phyloP scores from a whole-genome alignment of 441 rosid species.

The Hypseocharis bilobata region DNA sequence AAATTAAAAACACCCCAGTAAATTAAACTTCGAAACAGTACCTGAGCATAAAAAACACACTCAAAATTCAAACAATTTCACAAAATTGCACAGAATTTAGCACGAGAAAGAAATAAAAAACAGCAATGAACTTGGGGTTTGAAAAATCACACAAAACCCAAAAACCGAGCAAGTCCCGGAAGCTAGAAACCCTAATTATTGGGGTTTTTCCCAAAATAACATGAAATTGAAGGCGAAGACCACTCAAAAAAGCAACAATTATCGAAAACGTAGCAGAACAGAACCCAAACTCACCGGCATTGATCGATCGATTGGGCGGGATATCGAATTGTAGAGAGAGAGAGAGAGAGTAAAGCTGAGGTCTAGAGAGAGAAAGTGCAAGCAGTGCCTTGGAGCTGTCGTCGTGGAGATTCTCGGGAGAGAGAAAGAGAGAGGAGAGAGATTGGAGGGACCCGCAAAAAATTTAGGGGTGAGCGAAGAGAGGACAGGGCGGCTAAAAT shows the following conservation, averaged over 20 bases:
- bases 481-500: constrained; percentile 1
- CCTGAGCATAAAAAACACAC: not conserved
- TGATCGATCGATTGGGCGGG: constrained; percentile 27
- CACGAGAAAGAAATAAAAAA: not conserved
- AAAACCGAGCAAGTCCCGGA: not conserved
- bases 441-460: constrained; percentile 30
- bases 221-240: constrained; percentile 5
- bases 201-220: constrained; percentile 7
- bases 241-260: constrained; percentile 11
- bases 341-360: not conserved
- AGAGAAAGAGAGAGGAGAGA: not conserved
- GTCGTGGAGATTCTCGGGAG: constrained; percentile 22
- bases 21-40: not conserved
- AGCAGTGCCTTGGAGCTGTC: constrained; percentile 12
- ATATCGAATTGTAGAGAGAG: constrained; percentile 20
- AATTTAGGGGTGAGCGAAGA: constrained; percentile 11
- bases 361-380: constrained; percentile 15
- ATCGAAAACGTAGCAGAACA: not conserved
- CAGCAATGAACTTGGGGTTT: not conserved
- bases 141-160: not conserved
- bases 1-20: not conserved
- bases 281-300: constrained; percentile 34
- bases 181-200: constrained; percentile 17
- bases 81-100: constrained; percentile 6
- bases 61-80: not conserved